These are phyloP conservation scores for Lachancea sp. DNA, from an alignment of 805 yeast genomes.

Conservation along the genomic window DNA sequence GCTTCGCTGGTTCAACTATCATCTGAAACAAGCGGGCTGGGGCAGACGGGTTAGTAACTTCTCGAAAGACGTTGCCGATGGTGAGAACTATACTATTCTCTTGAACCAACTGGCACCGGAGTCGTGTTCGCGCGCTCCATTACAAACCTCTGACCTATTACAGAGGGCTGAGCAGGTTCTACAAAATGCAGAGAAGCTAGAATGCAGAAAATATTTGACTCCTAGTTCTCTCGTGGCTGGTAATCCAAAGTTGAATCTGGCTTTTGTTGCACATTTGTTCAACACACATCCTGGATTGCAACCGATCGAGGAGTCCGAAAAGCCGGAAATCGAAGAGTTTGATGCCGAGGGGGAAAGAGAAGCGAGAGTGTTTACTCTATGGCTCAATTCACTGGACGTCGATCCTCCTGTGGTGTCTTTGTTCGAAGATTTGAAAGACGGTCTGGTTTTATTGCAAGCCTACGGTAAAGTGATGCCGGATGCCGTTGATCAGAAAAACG, in stretches of 20 bases:
- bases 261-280: slow-evolving; percentile 95
- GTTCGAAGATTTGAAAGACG: slow-evolving; percentile 94
- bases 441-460: slow-evolving; percentile 81
- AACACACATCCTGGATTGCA: slow-evolving; percentile 96
- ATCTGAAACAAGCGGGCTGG: slow-evolving; percentile 88
- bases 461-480: slow-evolving; percentile 96
- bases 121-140: slow-evolving; percentile 72
- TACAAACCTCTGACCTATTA: slow-evolving; percentile 67
- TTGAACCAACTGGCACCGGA: slow-evolving; percentile 84
- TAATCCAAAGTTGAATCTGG: slow-evolving; percentile 92
- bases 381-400: slow-evolving; percentile 95
- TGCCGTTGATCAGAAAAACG: slow-evolving; percentile 66
- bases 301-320: slow-evolving; percentile 86
- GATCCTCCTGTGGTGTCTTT: slow-evolving; percentile 88
- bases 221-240: slow-evolving; percentile 92
- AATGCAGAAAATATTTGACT: slow-evolving; percentile 89
- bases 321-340: slow-evolving; percentile 92
- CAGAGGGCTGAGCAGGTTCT: slow-evolving; percentile 84
- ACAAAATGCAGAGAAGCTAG: slow-evolving; percentile 81
- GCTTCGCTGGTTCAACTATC: slow-evolving; percentile 96
- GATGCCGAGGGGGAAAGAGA: slow-evolving; percentile 99
- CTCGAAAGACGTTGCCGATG: slow-evolving; percentile 82
- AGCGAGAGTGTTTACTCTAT: slow-evolving; percentile 94
- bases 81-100: slow-evolving; percentile 88
- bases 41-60: slow-evolving; percentile 80